A percentile compares a stretch with the other conserved stretches of the same genome.
phyloP scores from a whole-genome alignment of 345 rosid species.

The Ailanthus altissimus region DNA sequence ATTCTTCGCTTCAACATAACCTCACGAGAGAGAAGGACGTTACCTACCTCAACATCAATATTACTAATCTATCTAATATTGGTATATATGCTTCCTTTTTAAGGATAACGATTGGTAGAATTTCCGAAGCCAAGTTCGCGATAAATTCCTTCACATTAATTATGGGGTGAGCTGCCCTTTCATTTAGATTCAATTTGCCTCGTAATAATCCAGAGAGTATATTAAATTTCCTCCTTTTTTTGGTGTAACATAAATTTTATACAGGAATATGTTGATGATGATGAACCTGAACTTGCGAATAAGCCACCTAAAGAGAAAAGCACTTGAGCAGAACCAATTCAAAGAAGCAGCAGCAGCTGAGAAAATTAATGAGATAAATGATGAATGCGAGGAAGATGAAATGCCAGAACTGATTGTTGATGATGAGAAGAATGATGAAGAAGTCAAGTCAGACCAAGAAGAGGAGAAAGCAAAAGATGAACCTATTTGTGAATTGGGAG shows the following conservation, averaged over 20 bases:
- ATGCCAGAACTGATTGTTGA: neutral
- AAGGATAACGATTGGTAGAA: neutral
- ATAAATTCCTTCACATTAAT: neutral
- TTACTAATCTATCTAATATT: too few relatives aligned
- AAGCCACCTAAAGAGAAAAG: neutral
- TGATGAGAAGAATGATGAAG: neutral
- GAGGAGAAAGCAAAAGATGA: neutral
- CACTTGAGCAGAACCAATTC: neutral
- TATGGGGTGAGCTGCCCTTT: neutral
- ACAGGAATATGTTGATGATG: neutral
- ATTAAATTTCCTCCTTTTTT: neutral
- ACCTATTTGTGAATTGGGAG: neutral
- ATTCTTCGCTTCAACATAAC: too few relatives aligned
- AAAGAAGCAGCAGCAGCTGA: too few relatives aligned
- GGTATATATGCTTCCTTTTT: too few relatives aligned
- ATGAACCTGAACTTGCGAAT: too few relatives aligned
- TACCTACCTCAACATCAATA: too few relatives aligned
- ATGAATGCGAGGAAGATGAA: neutral
- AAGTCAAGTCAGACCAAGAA: neutral
- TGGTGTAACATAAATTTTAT: too few relatives aligned
- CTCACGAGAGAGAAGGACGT: too few relatives aligned
- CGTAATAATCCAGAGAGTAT: neutral
- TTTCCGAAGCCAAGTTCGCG: neutral
- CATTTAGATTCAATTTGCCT: too few relatives aligned
- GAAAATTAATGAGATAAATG: too few relatives aligned